A percentile compares a stretch with the other conserved stretches of the same genome.
phyloP scores from a whole-genome alignment of 345 rosid genomes.

The Nasturtium officinale region DNA sequence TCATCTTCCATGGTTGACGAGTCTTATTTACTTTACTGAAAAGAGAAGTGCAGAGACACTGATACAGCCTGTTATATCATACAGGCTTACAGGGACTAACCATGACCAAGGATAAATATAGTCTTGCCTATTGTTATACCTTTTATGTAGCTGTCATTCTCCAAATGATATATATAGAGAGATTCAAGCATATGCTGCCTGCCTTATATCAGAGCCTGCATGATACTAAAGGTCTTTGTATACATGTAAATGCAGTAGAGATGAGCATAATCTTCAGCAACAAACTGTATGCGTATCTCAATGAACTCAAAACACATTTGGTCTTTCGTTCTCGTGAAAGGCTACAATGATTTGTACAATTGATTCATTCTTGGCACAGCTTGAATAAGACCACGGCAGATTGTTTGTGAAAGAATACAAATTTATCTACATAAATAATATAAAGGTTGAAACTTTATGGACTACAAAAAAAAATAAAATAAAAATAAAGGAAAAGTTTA shows the following conservation, averaged over 20 bases:
- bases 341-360: not conserved
- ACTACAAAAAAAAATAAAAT: no score
- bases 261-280: not conserved
- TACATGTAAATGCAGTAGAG: not conserved
- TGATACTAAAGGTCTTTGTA: not conserved
- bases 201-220: not conserved
- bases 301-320: not conserved
- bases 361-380: not conserved
- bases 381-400: not conserved
- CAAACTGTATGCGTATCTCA: not conserved
- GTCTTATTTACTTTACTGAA: not conserved
- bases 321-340: not conserved
- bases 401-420: not conserved
- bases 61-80: no score
- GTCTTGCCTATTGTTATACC: not conserved
- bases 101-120: not conserved
- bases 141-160: slow-evolving; percentile 2
- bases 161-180: not conserved
- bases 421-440: not conserved
- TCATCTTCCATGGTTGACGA: not conserved
- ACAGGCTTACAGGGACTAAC: not conserved
- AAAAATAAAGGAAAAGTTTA: not conserved
- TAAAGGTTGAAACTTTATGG: slow-evolving; percentile 16
- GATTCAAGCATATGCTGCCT: not conserved
- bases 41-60: not conserved